Evolutionary conservation across 139 green algal genomes (phyloP), one percentile per base, ranked within the genome.

Genomic region (Coelastrella sp.): DNA sequence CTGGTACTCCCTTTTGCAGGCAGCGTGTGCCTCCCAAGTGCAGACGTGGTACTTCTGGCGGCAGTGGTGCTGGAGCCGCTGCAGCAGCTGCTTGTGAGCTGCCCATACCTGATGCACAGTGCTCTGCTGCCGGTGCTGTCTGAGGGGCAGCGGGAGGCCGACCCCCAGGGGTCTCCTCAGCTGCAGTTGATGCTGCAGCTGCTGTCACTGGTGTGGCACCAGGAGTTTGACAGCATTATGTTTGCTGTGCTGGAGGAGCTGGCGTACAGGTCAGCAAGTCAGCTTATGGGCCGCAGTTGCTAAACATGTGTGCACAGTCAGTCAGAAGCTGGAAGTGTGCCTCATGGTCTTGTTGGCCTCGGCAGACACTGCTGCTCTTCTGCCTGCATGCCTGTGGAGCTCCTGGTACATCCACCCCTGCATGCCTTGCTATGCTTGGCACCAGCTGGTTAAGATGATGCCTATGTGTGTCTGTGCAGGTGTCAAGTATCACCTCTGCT

Each of bases 401-500:
- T 75, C 17, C 66, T 24, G 19, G 66, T 20, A 75, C 66, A 24
- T 19, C 66, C 66, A 19, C 66, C 3, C 66, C 66, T 3, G 66
- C 66, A 75, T 20, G 66, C 5, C n/a, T 80, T 49, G 73, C 73
- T 27, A 11, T 80, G 73, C 73, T 80, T n/a, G 73, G 20, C 73
- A 75, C 66, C 17, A 19, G 17, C 17, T 20, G 17, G 66, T 19
- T 20, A 19, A 20, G 17, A 75, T 20, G 17, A 75, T 75, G 66
- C 19, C 66, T 49, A 25, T 80, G 19, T 27, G n/a, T 17, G 11
- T 78, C 15, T 24, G 7, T 78, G 58, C 85, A 90, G 85, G 85
- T 90, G 85, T 25, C 85, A 90, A 25, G 74, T 84, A 27, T 90
- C 85, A 27, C 85, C 85, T 19, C 73, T 90, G 73, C 74, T 83